Conservation (phyloP, 768 basidiomycete species). For the Candolleomyces eurysporus region DNA sequence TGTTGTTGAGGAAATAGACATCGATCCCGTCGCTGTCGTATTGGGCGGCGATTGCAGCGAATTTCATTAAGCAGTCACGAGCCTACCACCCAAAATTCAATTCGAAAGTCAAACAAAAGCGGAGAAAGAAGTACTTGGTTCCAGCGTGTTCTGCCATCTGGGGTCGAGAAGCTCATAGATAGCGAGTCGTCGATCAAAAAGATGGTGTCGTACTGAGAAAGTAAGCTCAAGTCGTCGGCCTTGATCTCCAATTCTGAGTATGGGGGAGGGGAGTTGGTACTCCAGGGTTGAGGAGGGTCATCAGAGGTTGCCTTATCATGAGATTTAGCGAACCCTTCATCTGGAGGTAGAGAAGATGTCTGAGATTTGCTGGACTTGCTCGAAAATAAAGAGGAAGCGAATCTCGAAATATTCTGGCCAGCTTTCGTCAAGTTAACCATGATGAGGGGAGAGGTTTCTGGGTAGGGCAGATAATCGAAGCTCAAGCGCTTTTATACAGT, state of each 20-base stretch:
- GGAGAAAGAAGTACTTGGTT: background rate
- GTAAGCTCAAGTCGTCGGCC: background rate
- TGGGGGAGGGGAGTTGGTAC: background rate
- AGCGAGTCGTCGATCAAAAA: slow-evolving; percentile 9
- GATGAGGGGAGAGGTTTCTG: too few relatives aligned
- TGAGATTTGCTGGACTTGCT: too few relatives aligned
- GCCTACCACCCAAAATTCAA: background rate
- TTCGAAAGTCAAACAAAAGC: background rate
- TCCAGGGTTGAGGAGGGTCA: too few relatives aligned
- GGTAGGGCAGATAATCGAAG: too few relatives aligned
- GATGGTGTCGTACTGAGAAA: slow-evolving; percentile 5
- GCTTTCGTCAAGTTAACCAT: too few relatives aligned
- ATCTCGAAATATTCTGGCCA: too few relatives aligned
- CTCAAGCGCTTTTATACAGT: too few relatives aligned
- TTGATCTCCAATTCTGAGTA: background rate
- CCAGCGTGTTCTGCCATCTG: slow-evolving; percentile 1
- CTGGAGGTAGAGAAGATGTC: too few relatives aligned
- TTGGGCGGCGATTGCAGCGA: background rate
- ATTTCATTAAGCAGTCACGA: background rate
- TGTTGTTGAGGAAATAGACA: slow-evolving; percentile 7
- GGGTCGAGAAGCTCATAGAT: background rate
- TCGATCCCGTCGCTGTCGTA: slow-evolving; percentile 7
- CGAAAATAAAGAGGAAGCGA: too few relatives aligned
- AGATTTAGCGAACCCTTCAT: too few relatives aligned
- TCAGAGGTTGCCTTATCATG: too few relatives aligned